Conservation (phyloP, 202 grass and related monocot genomes). For the Cymbopogon flexuosus region DNA sequence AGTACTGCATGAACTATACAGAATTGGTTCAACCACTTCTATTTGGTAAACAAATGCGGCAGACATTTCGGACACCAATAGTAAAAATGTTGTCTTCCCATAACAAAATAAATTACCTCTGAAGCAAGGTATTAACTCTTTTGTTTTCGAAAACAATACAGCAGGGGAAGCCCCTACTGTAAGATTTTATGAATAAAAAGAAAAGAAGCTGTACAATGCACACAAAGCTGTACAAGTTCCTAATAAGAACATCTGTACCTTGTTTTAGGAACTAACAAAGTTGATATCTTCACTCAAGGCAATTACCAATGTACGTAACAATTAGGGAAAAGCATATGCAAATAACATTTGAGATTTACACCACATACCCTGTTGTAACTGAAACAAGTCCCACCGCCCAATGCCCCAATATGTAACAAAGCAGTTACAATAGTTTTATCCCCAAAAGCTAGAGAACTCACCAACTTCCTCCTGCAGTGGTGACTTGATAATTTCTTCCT, state of each 20-base stretch:
- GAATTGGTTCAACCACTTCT: slow-evolving; percentile 4
- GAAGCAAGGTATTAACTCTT: not conserved
- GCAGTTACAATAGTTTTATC: not conserved
- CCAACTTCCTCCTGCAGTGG: slow-evolving; percentile 28
- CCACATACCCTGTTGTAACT: not conserved
- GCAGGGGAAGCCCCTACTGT: too few relatives aligned
- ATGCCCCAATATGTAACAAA: slow-evolving; percentile 8
- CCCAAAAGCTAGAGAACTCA: slow-evolving; percentile 34
- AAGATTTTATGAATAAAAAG: too few relatives aligned
- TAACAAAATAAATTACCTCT: too few relatives aligned
- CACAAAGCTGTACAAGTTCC: not conserved
- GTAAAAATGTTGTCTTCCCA: too few relatives aligned
- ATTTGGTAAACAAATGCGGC: not conserved
- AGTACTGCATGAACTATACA: not conserved
- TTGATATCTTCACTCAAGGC: not conserved
- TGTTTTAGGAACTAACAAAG: slow-evolving; percentile 16
- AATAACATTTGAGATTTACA: slow-evolving; percentile 12
- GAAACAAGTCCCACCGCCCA: not conserved
- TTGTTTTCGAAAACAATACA: too few relatives aligned
- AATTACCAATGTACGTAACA: not conserved
- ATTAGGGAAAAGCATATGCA: not conserved
- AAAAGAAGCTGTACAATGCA: too few relatives aligned
- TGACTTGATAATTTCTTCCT: slow-evolving; percentile 48
- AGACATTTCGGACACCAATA: not conserved
- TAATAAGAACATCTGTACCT: not conserved